Evolutionary conservation across 495 filamentous ascomycete species (phyloP).

Genomic region (Pseudotulostoma volvatum): DNA sequence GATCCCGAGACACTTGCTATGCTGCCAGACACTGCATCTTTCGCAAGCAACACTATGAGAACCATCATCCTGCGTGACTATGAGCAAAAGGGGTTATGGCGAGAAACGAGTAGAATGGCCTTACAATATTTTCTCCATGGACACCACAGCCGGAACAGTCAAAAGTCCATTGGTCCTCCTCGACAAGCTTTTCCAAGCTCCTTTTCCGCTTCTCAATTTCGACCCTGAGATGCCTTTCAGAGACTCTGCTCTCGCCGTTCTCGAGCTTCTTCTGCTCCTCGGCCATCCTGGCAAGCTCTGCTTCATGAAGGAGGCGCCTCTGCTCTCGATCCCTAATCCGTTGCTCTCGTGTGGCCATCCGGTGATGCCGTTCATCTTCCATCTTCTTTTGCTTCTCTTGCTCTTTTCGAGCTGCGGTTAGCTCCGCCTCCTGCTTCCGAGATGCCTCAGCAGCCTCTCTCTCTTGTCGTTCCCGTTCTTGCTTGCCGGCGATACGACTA

Average conservation of each 20-base stretch:
- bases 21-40: conserved; percentile 89
- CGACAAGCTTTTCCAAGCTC: conserved; percentile 52
- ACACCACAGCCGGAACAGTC: conserved; percentile 79
- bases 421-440: conserved; percentile 47
- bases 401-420: conserved; percentile 48
- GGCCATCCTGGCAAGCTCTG: conserved; percentile 60
- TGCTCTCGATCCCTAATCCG: conserved; percentile 69
- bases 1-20: conserved; percentile 78
- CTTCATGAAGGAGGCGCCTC: conserved; percentile 65
- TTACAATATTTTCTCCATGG: conserved; percentile 63
- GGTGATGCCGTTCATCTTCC: conserved; percentile 63
- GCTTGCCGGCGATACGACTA: conserved; percentile 65
- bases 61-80: conserved; percentile 57
- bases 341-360: conserved; percentile 71
- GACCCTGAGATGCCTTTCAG: conserved; percentile 60
- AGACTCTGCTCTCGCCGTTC: conserved; percentile 46
- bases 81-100: conserved; percentile 2
- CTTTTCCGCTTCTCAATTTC: conserved; percentile 61
- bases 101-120: conserved; percentile 4
- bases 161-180: conserved; percentile 84
- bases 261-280: conserved; percentile 57
- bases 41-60: conserved; percentile 91
- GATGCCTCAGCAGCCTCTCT: conserved; percentile 57
- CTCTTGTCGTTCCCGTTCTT: conserved; percentile 58
- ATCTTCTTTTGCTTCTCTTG: conserved; percentile 49